These are phyloP conservation scores for Aspergillus mulundensis DNA, from an alignment of 495 filamentous ascomycete genomes.

Conservation along the genomic window DNA sequence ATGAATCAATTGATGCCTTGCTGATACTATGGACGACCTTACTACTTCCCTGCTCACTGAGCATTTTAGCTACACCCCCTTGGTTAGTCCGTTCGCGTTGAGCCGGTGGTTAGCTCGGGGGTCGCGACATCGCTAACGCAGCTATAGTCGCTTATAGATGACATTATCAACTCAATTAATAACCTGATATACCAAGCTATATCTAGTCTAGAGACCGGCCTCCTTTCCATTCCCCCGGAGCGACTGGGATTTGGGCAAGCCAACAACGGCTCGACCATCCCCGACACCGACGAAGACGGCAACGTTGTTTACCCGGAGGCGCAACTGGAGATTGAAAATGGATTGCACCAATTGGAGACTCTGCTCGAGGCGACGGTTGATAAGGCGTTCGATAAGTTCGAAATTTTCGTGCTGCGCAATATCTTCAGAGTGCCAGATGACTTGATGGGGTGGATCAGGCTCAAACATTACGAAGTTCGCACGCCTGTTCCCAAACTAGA, in stretches of 20 bases:
- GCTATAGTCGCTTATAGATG: constrained; percentile 81
- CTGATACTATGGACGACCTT: constrained; percentile 40
- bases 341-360: constrained; percentile 88
- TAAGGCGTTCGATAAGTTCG: constrained; percentile 73
- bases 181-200: constrained; percentile 81
- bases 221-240: constrained; percentile 65
- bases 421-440: constrained; percentile 74
- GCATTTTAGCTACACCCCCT: constrained; percentile 90
- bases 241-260: constrained; percentile 66
- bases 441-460: constrained; percentile 67
- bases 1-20: background rate
- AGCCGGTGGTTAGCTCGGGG: constrained; percentile 1
- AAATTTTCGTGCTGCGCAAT: constrained; percentile 83
- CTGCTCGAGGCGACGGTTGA: constrained; percentile 80
- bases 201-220: constrained; percentile 73
- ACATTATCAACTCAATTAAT: constrained; percentile 95
- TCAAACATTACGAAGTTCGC: constrained; percentile 80
- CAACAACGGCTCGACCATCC: constrained; percentile 41
- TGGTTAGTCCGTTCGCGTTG: constrained; percentile 54
- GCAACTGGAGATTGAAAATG: constrained; percentile 79
- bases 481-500: background rate
- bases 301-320: constrained; percentile 54
- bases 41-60: constrained; percentile 81
- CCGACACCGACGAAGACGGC: constrained; percentile 52
- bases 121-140: constrained; percentile 21